Base-by-base conservation (phyloP, 2,329 filamentous ascomycete genomes). In the Sclerotinia trifoliorum region DNA sequence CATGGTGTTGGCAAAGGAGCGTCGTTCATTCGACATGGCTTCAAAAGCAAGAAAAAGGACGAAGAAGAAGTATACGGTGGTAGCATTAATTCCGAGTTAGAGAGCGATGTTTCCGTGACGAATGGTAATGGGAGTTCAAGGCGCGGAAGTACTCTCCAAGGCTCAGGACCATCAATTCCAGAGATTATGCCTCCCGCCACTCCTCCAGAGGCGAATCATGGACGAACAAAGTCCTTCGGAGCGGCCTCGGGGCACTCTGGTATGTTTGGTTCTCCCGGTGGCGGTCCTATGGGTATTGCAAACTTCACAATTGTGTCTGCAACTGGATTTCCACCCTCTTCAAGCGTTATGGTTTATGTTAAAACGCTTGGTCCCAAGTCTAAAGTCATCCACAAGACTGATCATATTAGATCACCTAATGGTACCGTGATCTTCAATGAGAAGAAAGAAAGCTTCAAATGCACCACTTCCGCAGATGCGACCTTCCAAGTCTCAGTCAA, bases 331-430 rank as follows among this genome's bases (percentile, higher is more conserved):
- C 90, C 93, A 21, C 81, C 89, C 1, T 87, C 87, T 7, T 85
- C 92, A 7, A 92, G 96, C 76, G 81, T 97, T n/a, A 93, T 92
- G 75, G 86, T 96, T 60, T 80, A 86, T 68, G 81, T 97, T 73
- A 88, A 87, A 67, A 87, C 91, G 73, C 77, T 91, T 46, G 82
- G 83, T 4, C 80, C 87, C 58, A 94, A 90, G 79, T 85, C 80
- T 62, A 97, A 95, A 81, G 86, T 90, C 57, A 82, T 99, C 57
- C 89, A 94, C 81, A 97, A 98, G 83, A 97, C 94, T 29, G 96
- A 97, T 78, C 90, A 95, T 72, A 86, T 91, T 81, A 97, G 97
- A 79, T 85, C 89, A 0, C 81, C 86, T 3, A 82, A 81, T 1
- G 92, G 90, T 1, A 80, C 84, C 4, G 86, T 92, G 70, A 84